Base-by-base conservation (phyloP, 2,329 filamentous ascomycete genomes). In the Trichoderma brevicompactum region DNA sequence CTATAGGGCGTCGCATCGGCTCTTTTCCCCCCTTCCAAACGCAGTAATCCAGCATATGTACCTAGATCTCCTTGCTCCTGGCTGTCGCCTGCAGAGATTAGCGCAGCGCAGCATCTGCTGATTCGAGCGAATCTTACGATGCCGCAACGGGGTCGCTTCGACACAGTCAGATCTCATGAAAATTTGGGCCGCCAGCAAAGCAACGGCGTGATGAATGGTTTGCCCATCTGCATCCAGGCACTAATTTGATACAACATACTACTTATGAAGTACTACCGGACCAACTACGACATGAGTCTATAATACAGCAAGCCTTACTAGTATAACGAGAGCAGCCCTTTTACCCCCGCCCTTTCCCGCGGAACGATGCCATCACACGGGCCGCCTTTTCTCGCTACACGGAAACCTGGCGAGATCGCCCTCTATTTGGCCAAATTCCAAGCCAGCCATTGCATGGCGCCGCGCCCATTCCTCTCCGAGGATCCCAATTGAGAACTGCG, bases 91-190 rank as follows among this genome's bases (percentile, higher is more conserved):
- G 46, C 38, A 43, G 59, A 53, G 34, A 62, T 53, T 52, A 52
- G 48, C 48, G 48, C 59, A 52, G 15, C 36, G 10, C 10, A 28
- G 7, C 38, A 32, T 62, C 36, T 44, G 46, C 58, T 61, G 58
- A 61, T 61, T 52, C 23, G 54, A 41, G 17, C 23, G 53, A 44
- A 43, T 44, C 48, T 50, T 52, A 43, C 58, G 48, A 19, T 43
- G 52, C 15, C 28, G 36, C 38, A 52, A 28, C 28, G 50, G 50
- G 50, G 50, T 34, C 15, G 46, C n/a, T 36, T 15, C 38, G 32
- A 32, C 46, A 62, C 59, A 62, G 59, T 62, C 59, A 62, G 59
- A 62, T 62, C 46, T 43, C 46, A 62, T 32, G 40, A 52, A 44
- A 34, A 46, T 43, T 62, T 41, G 28, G 28, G 19, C 9, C 6